Evolutionary conservation across 2,329 filamentous ascomycete genomes (phyloP), one percentile per base, ranked within the genome.

Genomic region (Fonsecaea pedrosoi): DNA sequence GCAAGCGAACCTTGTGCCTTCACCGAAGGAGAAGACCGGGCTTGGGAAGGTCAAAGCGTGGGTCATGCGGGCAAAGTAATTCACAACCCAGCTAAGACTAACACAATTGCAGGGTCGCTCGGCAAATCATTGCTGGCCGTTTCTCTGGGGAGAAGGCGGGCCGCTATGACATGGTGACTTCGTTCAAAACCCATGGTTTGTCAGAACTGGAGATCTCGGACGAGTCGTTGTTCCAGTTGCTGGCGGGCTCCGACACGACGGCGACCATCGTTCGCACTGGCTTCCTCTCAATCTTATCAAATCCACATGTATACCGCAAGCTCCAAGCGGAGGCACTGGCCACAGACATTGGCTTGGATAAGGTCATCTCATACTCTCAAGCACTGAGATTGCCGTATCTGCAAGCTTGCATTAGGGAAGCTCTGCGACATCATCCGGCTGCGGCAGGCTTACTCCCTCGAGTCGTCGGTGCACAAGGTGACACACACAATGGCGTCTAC

Each of bases 341-440:
- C 2, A 35, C 63, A 38, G 50, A 55, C n/a, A 45, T 66, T 6
- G 58, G 58, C 12, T 40, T 66, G 25, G 69, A 72, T 40, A 34
- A 8, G 34, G 60, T 69, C 21, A 69, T 68, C 54, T 53, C 65
- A 35, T 38, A 68, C 54, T 21, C 38, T 37, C 60, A 65, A 0
- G 70, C 74, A 18, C 69, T 70, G 7, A 61, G 64, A 8, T 67
- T 77, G 32, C 70, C 71, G 2, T 77, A 45, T 38, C 25, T 55
- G 37, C 35, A 62, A 13, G 76, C 75, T 45, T 70, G 75, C 25
- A 68, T 80, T 55, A 78, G 77, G 63, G 78, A 80, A 54, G 74
- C 76, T 0, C 73, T 79, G 71, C 74, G 78, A 9, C 58, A 65
- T 25, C 68, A 70, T 40, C 71, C 73, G 1, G 70, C 69, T 30